Evolutionary conservation across 192 early-diverging fungal species (phyloP), one percentile per base, ranked within the genome.

Genomic region (Thamnidium elegans): DNA sequence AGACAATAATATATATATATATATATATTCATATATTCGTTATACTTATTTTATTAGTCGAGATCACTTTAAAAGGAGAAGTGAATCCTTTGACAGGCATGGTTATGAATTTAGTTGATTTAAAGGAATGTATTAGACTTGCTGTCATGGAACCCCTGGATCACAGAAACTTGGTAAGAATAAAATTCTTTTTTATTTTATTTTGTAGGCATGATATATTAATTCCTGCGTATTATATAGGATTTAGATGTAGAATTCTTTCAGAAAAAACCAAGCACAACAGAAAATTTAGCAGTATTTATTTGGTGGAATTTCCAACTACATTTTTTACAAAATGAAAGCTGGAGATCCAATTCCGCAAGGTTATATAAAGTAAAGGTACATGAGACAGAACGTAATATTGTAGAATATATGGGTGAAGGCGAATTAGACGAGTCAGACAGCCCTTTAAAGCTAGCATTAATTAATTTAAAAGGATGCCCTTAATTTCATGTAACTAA

Each of bases 201-300:
- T 34, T 23, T 20, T 32, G 3, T 55, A n/a, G n/a, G n/a, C 3
- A 54, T 30, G 6, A 26, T 26, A 3, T 26, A 26, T 26, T 26
- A 26, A 26, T 26, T 26, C 26, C 26, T 26, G 26, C 3, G 3
- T 26, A n/a, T n/a, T 14, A 58, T n/a, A 58, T 62, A 90, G 85
- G 95, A 97, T 62, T 62, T 80, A 23, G 95, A 97, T 56, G 85
- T 97, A 2, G 75, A 78, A 17, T 97, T 78, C 70, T 97, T 97
- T 66, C 43, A 73, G 20, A 71, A 75, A 42, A 79, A 66, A 9
- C 83, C 86, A 59, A 89, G 92, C 71, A 97, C 94, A 9, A 89
- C 90, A 11, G 94, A 97, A 74, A 95, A 94, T 73, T 77, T 97
- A 32, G 93, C 93, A 0, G 81, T 93, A 7, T 95, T 87, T 77